Conservation (phyloP, 225 moss, liverwort and hornwort species). For the Straminergon stramineum region DNA sequence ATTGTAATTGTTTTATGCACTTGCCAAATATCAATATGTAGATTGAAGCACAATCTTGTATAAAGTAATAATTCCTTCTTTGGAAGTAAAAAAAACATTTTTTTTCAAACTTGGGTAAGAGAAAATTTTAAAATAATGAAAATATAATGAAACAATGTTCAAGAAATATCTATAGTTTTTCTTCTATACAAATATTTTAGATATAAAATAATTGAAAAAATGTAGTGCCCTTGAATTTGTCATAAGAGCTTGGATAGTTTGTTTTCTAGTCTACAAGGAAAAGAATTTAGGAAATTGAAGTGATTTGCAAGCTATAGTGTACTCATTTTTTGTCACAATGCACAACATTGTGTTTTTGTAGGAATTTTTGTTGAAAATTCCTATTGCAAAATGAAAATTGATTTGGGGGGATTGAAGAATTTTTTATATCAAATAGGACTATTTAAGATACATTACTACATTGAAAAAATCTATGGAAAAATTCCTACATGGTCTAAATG, state of each 20-base stretch:
- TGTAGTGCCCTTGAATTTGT: neutral
- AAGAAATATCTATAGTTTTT: neutral
- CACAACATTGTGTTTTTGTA: accelerated
- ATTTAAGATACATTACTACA: too few species aligned
- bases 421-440: neutral
- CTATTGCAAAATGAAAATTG: neutral
- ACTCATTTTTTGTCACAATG: neutral
- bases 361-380: neutral
- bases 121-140: neutral
- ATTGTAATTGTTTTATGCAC: neutral
- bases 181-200: neutral
- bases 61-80: too few species aligned
- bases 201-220: neutral
- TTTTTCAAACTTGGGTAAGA: neutral
- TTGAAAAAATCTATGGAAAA: neutral
- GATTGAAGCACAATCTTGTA: neutral
- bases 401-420: accelerated
- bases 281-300: accelerated
- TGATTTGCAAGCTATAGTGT: neutral
- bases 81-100: neutral
- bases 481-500: neutral
- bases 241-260: neutral
- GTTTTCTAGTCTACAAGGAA: neutral
- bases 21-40: neutral
- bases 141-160: neutral